Conservation (phyloP, 2,329 filamentous ascomycete species). For the Fusarium subtropicale region DNA sequence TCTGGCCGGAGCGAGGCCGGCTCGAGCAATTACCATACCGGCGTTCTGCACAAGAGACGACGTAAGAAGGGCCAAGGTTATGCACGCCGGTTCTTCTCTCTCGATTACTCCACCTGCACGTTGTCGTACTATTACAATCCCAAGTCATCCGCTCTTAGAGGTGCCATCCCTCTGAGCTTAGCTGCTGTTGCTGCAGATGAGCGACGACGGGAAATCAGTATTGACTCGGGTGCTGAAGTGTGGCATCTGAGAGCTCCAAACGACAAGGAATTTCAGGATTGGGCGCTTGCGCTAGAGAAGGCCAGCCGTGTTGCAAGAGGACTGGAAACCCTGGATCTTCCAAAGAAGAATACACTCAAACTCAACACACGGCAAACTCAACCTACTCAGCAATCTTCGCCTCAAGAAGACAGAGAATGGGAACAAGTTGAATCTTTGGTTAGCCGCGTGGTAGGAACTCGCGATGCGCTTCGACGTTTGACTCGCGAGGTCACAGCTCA, state of each 20-base stretch:
- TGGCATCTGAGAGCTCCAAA: constrained; percentile 93
- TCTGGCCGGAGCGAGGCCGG: constrained; percentile 64
- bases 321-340: constrained; percentile 54
- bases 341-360: constrained; percentile 45
- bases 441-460: constrained; percentile 84
- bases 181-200: constrained; percentile 93
- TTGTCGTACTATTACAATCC: constrained; percentile 96
- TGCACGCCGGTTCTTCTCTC: constrained; percentile 92
- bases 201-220: constrained; percentile 88
- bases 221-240: constrained; percentile 95
- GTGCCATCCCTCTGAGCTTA: constrained; percentile 90
- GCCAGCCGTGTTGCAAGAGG: constrained; percentile 76
- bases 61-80: constrained; percentile 95
- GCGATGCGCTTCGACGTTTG: constrained; percentile 87
- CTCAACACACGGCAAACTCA: constrained; percentile 45
- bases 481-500: constrained; percentile 82
- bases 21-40: constrained; percentile 77
- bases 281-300: constrained; percentile 86
- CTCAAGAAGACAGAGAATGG: constrained; percentile 84
- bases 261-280: constrained; percentile 85
- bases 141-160: constrained; percentile 90
- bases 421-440: constrained; percentile 85
- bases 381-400: constrained; percentile 51
- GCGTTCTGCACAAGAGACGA: constrained; percentile 86
- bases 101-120: constrained; percentile 94